Evolutionary conservation across 164 flowering plant species (phyloP), one percentile per base, ranked within the genome.

Genomic region (Macadamia tetraphylla): DNA sequence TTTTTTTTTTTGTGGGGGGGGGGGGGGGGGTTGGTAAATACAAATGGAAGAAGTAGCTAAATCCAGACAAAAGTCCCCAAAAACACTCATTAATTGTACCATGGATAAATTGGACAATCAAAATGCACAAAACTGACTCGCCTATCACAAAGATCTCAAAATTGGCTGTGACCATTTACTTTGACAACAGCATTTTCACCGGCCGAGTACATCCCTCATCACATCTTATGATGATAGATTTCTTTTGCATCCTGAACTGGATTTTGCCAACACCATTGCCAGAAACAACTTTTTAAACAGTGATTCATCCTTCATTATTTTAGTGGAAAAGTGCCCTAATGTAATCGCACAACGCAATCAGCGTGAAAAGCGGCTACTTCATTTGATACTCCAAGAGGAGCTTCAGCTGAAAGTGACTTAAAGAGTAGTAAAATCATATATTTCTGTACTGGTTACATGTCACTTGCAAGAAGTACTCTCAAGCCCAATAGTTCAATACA

Each of bases 171-270:
- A 23, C 23, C 23, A 23, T 23, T 23, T 23, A 23, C 68, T 74
- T 77, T 2, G 71, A 73, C 17, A 71, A 65, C 49, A 88, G 84
- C 46, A 60, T 65, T 70, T 81, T 91, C 44, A 88, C 87, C 77
- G 83, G 80, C 65, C 79, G 79, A 0, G 93, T 71, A 94, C 82
- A 73, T 86, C 78, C 66, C 80, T 82, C 96, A 92, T 91, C 23
- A 23, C 23, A 23, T 23, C 23, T 89, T 48, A 86, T 67, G 66
- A 90, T 86, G 61, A 88, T 60, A 14, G 88, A 82, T 71, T 94
- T 94, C 92, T 94, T 94, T 71, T 91, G 84, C 29, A 94, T 81
- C 79, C 98, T 80, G 80, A 84, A 94, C 70, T 79, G 81, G 57
- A 86, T 60, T 23, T 23, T 1, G 89, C 92, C 82, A 91, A 70